A percentile compares a stretch with the other conserved stretches of the same genome.
Evolutionary conservation across 1,284 basidiomycete genomes (phyloP).

Genomic region (Ganoderma lucidum): DNA sequence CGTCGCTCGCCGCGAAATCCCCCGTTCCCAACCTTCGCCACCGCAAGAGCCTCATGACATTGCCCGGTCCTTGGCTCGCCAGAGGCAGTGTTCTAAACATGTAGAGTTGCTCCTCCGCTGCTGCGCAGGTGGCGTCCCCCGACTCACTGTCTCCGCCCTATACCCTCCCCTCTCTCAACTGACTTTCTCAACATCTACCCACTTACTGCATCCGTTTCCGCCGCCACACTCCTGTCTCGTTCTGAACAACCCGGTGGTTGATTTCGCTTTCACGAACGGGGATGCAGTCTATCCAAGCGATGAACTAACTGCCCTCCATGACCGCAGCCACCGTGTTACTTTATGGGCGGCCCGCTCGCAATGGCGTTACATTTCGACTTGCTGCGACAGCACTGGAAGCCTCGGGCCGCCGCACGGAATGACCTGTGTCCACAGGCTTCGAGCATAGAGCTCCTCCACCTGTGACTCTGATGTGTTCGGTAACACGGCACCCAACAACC

Average conservation of each 20-base stretch:
- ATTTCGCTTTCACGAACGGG: background rate
- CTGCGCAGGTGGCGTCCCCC: conserved; percentile 9
- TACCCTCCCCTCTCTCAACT: background rate
- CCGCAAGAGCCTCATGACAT: conserved; percentile 9
- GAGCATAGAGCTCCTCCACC: background rate
- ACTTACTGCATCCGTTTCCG: background rate
- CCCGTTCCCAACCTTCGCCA: conserved; percentile 15
- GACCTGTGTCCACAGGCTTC: background rate
- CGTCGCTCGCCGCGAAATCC: background rate
- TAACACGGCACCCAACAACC: background rate
- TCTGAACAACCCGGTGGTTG: background rate
- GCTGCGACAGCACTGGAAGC: background rate
- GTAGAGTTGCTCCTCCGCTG: conserved; percentile 7
- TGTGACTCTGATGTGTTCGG: background rate
- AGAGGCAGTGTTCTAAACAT: background rate
- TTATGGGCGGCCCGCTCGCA: background rate
- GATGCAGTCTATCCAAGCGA: background rate
- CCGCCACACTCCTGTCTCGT: background rate
- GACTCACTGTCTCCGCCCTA: background rate
- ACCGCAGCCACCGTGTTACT: background rate
- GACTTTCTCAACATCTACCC: background rate
- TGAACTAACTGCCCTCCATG: conserved; percentile 1
- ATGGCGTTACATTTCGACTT: background rate
- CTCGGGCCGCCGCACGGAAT: background rate
- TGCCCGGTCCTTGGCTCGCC: background rate